Conservation (phyloP, 1,284 basidiomycete genomes). For the Melampsora americana region DNA sequence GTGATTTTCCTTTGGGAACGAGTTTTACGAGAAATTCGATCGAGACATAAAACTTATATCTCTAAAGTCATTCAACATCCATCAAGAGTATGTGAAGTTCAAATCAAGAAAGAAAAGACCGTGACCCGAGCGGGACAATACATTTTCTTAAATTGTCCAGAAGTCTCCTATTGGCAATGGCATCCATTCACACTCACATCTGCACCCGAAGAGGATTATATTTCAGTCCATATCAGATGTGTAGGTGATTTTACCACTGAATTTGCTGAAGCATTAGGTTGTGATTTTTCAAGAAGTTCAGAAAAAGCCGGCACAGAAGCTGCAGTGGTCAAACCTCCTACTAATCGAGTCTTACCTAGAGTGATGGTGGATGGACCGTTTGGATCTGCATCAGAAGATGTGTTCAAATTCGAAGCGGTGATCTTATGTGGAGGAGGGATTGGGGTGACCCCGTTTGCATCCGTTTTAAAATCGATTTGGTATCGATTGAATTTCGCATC, state of each 20-base stretch:
- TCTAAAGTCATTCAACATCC: constrained; percentile 90
- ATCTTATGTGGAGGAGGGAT: constrained; percentile 63
- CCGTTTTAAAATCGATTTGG: constrained; percentile 88
- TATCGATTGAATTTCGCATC: constrained; percentile 74
- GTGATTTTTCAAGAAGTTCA: constrained; percentile 62
- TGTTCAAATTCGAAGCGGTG: constrained; percentile 60
- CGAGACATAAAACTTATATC: constrained; percentile 79
- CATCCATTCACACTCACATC: constrained; percentile 82
- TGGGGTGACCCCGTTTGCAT: constrained; percentile 87
- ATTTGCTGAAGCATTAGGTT: constrained; percentile 74
- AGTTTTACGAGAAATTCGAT: constrained; percentile 77
- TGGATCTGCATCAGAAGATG: constrained; percentile 69
- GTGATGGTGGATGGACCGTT: constrained; percentile 66
- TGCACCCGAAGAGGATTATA: constrained; percentile 83
- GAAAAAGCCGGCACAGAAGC: constrained; percentile 57
- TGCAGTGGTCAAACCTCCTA: constrained; percentile 62
- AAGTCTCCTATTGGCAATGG: constrained; percentile 88
- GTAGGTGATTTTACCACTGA: constrained; percentile 79
- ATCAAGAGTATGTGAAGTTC: constrained; percentile 80
- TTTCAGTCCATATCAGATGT: constrained; percentile 76
- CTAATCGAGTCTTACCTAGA: constrained; percentile 72
- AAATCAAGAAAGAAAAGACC: constrained; percentile 88
- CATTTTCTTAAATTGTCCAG: constrained; percentile 75
- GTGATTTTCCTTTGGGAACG: constrained; percentile 78
- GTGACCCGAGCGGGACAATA: constrained; percentile 71